phyloP scores from a whole-genome alignment of 805 yeast genomes.

The Danielozyma ontarioensis region DNA sequence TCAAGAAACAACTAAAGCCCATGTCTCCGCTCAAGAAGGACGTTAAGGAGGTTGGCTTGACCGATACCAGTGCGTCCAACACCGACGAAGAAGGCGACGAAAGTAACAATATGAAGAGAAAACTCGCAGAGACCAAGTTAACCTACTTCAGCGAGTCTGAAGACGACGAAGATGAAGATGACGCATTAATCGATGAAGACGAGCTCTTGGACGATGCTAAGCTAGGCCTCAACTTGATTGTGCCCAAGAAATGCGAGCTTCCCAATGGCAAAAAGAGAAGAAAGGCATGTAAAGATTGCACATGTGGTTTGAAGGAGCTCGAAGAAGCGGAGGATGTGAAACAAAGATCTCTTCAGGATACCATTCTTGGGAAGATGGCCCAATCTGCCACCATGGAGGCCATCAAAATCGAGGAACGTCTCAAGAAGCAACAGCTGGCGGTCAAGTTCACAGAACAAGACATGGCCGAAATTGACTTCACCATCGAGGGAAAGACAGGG shows the following conservation, averaged over 20 bases:
- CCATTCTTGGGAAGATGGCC: slow-evolving; percentile 44
- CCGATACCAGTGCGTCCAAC: slow-evolving; percentile 41
- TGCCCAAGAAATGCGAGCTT: slow-evolving; percentile 56
- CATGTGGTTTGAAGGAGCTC: slow-evolving; percentile 90
- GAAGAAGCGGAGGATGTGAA: slow-evolving; percentile 61
- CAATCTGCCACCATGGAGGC: slow-evolving; percentile 51
- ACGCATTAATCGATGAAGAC: slow-evolving; percentile 43
- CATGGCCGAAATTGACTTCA: slow-evolving; percentile 86
- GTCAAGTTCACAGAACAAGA: slow-evolving; percentile 62
- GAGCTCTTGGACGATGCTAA: slow-evolving; percentile 24
- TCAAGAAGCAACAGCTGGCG: slow-evolving; percentile 21
- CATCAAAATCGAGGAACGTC: slow-evolving; percentile 46
- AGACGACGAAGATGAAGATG: slow-evolving; percentile 52
- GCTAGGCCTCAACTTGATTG: slow-evolving; percentile 33
- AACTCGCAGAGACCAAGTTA: slow-evolving; percentile 43
- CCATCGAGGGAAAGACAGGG: slow-evolving; percentile 94
- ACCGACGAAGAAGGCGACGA: slow-evolving; percentile 37
- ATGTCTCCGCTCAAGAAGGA: not conserved
- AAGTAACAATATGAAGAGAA: slow-evolving; percentile 38
- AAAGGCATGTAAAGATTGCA: slow-evolving; percentile 96
- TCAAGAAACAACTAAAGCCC: slow-evolving; percentile 10
- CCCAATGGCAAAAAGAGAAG: slow-evolving; percentile 59
- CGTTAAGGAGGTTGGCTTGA: slow-evolving; percentile 18
- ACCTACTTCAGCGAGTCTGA: slow-evolving; percentile 49
- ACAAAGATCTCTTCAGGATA: slow-evolving; percentile 40